Evolutionary conservation across 495 filamentous ascomycete species (phyloP), one percentile per base, ranked within the genome.

Genomic region (Lepraria neglecta): DNA sequence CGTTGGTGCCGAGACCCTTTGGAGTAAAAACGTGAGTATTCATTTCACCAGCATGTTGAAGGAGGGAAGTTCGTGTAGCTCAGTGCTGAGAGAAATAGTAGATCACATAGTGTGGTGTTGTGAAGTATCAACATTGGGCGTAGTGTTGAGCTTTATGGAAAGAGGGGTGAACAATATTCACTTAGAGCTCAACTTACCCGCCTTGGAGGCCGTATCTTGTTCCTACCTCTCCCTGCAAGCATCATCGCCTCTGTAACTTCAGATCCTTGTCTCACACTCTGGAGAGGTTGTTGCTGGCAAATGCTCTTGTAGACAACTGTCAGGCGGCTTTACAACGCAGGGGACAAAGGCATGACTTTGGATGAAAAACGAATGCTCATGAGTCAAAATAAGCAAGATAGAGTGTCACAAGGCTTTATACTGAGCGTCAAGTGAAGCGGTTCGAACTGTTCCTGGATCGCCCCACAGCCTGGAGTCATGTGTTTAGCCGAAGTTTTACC

Each of bases 121-220:
- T 28, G 35, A 15, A 17, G 21, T 12, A 21, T 43, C 9, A 28
- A 40, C 33, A 51, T 1, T 40, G 21, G 54, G 21, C 28, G 31
- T 35, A 33, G 52, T 55, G 51, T 61, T 47, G 42, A 61, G 6
- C 3, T 42, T 15, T 52, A 19, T 28, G 12, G n/a, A 59, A n/a
- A 24, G 12, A 17, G 19, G 43, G n/a, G 28, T 31, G 47, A 28
- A 28, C 24, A 27, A 38, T 31, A 11, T 28, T 46, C 27, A 46
- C 24, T 35, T 12, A 9, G 24, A 46, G 43, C 28, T 44, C 56
- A 62, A 80, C 81, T 73, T 79, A 91, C 88, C 70, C 83, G 77
- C 64, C 86, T 76, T 56, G 88, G 88, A 68, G 87, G 85, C 59
- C 87, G 75, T 60, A 92, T 91, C 69, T 82, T 88, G 46, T 84